phyloP scores from a whole-genome alignment of 208 protist genomes.

The Trypanosoma mega region DNA sequence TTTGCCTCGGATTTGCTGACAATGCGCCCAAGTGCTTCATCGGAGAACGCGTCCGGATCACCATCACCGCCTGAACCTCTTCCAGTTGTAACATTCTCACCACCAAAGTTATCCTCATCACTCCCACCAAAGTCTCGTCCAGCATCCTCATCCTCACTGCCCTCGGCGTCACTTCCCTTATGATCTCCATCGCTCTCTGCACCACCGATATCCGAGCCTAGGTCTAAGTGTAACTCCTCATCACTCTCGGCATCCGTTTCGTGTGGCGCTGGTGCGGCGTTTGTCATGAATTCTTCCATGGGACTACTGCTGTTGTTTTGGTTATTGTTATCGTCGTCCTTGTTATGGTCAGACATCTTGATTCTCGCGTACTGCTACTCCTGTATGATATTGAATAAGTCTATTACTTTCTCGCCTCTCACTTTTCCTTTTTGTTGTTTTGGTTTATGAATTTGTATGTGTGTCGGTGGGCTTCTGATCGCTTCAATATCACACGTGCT shows the following conservation, averaged over 20 bases:
- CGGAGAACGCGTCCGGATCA: conserved; percentile 16
- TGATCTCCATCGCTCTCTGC: not conserved
- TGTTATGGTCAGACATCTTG: too few relatives aligned
- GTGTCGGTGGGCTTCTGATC: too few relatives aligned
- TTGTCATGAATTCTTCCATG: too few relatives aligned
- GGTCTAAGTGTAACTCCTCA: not conserved
- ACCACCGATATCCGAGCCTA: not conserved
- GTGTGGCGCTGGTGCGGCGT: not conserved
- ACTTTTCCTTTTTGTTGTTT: too few relatives aligned
- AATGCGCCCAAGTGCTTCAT: conserved; percentile 48
- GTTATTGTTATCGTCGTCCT: too few relatives aligned
- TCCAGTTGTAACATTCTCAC: conserved; percentile 2
- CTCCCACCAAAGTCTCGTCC: not conserved
- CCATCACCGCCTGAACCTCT: not conserved
- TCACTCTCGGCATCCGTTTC: not conserved
- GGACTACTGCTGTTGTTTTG: too few relatives aligned
- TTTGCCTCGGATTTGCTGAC: conserved; percentile 54
- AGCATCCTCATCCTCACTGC: not conserved
- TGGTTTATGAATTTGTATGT: too few relatives aligned
- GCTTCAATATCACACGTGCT: too few relatives aligned
- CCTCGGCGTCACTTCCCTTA: not conserved
- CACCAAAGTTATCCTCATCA: not conserved
- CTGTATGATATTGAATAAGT: too few relatives aligned
- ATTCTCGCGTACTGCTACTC: too few relatives aligned
- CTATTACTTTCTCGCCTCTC: too few relatives aligned